Evolutionary conservation across 306 rosid genomes (phyloP).

Genomic region (Sicyos baderoa): DNA sequence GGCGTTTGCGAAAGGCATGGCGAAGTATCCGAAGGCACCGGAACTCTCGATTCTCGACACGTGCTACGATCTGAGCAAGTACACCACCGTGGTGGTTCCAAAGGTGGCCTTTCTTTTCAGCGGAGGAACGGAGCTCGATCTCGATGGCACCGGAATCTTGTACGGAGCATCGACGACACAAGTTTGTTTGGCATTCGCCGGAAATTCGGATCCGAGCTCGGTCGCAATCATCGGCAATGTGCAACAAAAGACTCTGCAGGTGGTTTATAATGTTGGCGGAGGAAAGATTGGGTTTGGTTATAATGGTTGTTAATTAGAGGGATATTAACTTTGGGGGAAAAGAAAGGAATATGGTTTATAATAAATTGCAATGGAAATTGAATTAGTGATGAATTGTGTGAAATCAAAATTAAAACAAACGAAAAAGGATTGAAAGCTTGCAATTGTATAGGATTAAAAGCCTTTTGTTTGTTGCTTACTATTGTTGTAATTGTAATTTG

Average conservation of each 20-base stretch:
- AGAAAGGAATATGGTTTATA: background rate
- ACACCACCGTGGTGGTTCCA: conserved; percentile 20
- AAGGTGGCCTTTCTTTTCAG: conserved; percentile 35
- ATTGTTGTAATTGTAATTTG: conserved; percentile 9
- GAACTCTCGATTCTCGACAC: conserved; percentile 45
- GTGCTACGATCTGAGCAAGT: conserved; percentile 45
- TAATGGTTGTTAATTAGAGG: conserved; percentile 36
- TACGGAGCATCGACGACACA: conserved; percentile 22
- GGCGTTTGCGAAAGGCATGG: conserved; percentile 35
- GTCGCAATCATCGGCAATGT: conserved; percentile 55
- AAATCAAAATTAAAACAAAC: background rate
- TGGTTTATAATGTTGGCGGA: conserved; percentile 54
- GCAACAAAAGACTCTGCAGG: conserved; percentile 54
- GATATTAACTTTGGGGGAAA: background rate
- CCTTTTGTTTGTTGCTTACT: conserved; percentile 2
- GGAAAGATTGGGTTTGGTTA: conserved; percentile 49
- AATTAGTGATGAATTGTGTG: background rate
- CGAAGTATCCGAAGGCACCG: conserved; percentile 26
- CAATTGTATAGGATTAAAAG: background rate
- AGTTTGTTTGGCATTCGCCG: conserved; percentile 59
- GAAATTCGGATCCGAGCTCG: conserved; percentile 30
- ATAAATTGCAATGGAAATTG: background rate
- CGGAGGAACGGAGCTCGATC: conserved; percentile 26
- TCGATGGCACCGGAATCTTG: conserved; percentile 29
- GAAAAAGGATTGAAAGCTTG: background rate